Base-by-base conservation (phyloP, 257 asterid genomes). In the Rauvolfia tetraphylla region DNA sequence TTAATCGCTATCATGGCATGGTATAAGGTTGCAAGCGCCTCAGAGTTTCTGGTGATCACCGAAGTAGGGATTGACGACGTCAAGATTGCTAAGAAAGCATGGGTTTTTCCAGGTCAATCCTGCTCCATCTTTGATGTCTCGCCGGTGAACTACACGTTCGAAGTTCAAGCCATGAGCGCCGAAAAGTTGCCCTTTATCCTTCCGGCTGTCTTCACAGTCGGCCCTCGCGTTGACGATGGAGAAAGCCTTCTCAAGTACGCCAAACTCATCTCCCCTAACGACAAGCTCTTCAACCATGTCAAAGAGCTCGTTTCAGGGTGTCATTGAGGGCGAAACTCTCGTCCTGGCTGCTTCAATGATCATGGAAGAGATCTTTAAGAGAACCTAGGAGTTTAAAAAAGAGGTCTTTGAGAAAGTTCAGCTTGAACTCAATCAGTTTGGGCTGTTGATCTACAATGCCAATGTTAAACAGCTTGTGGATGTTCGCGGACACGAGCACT, bases 301-400 rank as follows among this genome's bases (percentile, higher is more conserved):
- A 49, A 48, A 0, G 75, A 71, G 41, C 57, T 71, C 3, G 75
- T 71, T 41, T 18, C 75, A 71, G 59, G 75, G 75, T 0, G 75
- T 71, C 6, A 71, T 71, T 7, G 75, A 71, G n/a, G 75, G 75
- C 7, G 75, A 71, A 46, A 71, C 75, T 31, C 75, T 63, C 29
- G 75, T 71, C 10, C 46, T 71, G n/a, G 75, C 75, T 46, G 75
- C 75, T 4, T 46, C 75, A 1, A 71, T 71, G 75, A 71, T 63
- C 0, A 71, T 71, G 75, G 75, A 71, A 13, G 75, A 49, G 42
- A 71, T 71, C 5, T 71, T 71, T 33, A 71, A 33, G 12, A 63
- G 75, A 17, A 71, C 75, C 17, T 49, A 71, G 29, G 59, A 29
- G 18, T 71, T 71, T 31, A 71, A 71, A 10, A 25, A 71, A 1